phyloP scores from a whole-genome alignment of 1,139 yeast genomes.

The Candida tunisiensis region DNA sequence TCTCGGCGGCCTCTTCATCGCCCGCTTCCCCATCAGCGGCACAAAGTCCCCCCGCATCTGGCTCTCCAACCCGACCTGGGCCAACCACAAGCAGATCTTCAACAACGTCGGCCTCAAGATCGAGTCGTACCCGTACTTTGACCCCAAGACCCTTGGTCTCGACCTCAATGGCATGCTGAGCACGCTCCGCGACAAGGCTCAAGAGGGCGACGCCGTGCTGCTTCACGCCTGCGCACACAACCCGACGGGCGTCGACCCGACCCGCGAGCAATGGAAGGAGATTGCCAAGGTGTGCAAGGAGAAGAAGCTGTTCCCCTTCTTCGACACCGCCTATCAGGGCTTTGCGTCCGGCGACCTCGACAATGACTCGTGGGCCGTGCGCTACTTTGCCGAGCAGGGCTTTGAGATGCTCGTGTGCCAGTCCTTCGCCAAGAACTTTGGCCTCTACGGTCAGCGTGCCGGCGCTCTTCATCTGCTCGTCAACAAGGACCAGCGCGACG shows the following conservation, averaged over 20 bases:
- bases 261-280: constrained; percentile 66
- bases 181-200: constrained; percentile 14
- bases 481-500: constrained; percentile 13
- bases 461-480: constrained; percentile 63
- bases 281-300: constrained; percentile 45
- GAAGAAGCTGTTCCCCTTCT: constrained; percentile 62
- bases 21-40: constrained; percentile 28
- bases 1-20: constrained; percentile 60
- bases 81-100: constrained; percentile 79
- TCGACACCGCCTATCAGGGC: constrained; percentile 96
- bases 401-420: constrained; percentile 47
- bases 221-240: constrained; percentile 96
- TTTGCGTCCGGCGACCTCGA: constrained; percentile 83
- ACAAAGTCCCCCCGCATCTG: constrained; percentile 35
- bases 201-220: constrained; percentile 35
- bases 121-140: constrained; percentile 69
- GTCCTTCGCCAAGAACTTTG: constrained; percentile 95
- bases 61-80: constrained; percentile 91
- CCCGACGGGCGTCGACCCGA: constrained; percentile 95
- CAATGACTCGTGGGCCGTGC: constrained; percentile 74
- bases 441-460: constrained; percentile 95
- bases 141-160: constrained; percentile 42
- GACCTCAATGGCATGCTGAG: constrained; percentile 29
- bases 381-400: constrained; percentile 53
- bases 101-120: constrained; percentile 46